Evolutionary conservation across 805 yeast species (phyloP).

Genomic region (Candida pseudoglaebosa): DNA sequence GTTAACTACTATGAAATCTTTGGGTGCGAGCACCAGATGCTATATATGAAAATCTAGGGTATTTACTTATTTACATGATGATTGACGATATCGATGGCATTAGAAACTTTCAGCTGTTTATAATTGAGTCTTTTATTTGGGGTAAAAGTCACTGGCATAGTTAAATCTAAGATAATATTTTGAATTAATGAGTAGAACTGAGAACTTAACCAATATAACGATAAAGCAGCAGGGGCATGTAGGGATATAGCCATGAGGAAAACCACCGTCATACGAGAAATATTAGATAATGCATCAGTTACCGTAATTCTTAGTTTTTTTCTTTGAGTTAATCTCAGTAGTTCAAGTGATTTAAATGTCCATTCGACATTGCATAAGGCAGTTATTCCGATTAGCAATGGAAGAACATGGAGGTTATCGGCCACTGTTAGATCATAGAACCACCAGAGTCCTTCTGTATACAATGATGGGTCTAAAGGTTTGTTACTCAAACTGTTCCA

Average conservation of each 20-base stretch:
- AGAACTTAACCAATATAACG: conserved; percentile 88
- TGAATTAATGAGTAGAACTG: conserved; percentile 73
- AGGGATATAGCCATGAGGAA: conserved; percentile 79
- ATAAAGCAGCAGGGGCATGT: conserved; percentile 80
- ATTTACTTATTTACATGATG: conserved; percentile 1
- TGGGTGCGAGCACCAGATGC: background rate
- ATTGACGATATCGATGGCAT: conserved; percentile 9
- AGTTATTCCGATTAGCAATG: conserved; percentile 65
- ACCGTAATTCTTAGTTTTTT: conserved; percentile 51
- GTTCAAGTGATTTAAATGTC: conserved; percentile 62
- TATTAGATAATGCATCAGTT: conserved; percentile 60
- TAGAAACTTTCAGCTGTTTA: conserved; percentile 8
- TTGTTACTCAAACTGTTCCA: conserved; percentile 39
- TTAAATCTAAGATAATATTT: conserved; percentile 63
- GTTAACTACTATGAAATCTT: background rate
- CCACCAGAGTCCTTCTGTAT: conserved; percentile 60
- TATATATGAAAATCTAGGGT: background rate
- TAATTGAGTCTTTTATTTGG: conserved; percentile 36
- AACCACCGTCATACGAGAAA: conserved; percentile 71
- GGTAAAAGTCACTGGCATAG: conserved; percentile 54
- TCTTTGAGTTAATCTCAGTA: conserved; percentile 41
- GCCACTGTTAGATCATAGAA: conserved; percentile 52
- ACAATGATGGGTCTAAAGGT: conserved; percentile 48
- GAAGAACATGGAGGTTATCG: conserved; percentile 63
- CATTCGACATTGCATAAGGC: conserved; percentile 80